Percentiles rank a stretch among this genome's conserved stretches.
Conservation (phyloP, 2,329 filamentous ascomycete species). For the Verticillium nonalfalfae region DNA sequence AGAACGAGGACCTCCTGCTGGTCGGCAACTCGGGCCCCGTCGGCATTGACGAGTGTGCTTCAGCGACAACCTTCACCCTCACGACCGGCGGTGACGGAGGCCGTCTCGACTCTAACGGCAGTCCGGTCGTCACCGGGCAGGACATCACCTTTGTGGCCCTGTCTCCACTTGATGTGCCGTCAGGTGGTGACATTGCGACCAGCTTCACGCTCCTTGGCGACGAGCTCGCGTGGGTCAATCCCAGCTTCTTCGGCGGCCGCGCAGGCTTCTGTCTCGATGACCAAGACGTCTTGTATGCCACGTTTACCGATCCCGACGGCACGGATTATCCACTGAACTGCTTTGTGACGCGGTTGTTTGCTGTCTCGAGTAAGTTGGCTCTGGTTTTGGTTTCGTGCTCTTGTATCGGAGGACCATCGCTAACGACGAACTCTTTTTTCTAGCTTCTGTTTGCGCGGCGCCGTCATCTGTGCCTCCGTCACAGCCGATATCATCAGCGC, state of each 20-base stretch:
- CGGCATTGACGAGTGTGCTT: neutral
- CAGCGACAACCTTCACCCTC: neutral
- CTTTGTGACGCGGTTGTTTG: neutral
- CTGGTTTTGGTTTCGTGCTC: too few relatives aligned
- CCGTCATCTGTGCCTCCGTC: neutral
- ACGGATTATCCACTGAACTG: slow-evolving; percentile 5
- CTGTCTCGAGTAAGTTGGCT: slow-evolving; percentile 4
- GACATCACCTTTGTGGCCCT: neutral
- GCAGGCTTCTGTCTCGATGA: slow-evolving; percentile 8
- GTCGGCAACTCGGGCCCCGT: neutral
- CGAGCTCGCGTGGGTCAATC: slow-evolving; percentile 3
- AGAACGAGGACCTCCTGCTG: neutral
- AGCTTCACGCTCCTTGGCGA: slow-evolving; percentile 1
- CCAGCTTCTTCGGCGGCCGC: slow-evolving; percentile 5
- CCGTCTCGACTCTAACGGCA: slow-evolving; percentile 1
- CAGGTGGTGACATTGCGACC: slow-evolving; percentile 1
- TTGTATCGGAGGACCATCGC: too few relatives aligned
- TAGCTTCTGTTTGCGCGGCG: neutral
- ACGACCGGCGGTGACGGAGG: neutral
- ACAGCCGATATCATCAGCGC: too few relatives aligned
- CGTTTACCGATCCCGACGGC: slow-evolving; percentile 5
- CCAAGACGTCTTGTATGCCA: slow-evolving; percentile 4
- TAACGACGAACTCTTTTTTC: neutral
- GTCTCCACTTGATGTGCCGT: neutral
- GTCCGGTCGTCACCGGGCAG: neutral